Base-by-base conservation (phyloP, 2,329 filamentous ascomycete species). In the Dactylellina drechsleri region DNA sequence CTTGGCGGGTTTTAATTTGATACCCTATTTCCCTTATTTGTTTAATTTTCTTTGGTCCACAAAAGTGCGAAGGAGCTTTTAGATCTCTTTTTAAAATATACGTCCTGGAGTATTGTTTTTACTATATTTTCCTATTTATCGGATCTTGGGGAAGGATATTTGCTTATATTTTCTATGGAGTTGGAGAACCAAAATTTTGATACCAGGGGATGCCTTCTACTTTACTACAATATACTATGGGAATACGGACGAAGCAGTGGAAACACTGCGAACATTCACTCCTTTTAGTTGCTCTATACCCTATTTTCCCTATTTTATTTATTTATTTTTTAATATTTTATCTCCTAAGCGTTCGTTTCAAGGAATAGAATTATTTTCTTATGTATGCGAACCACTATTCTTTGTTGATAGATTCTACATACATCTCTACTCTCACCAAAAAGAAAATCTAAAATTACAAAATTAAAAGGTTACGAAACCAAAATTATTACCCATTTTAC, bases 1-100 rank as follows among this genome's bases (percentile, higher is more conserved):
- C 87, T 97, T 79, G 90, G 91, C 53, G 77, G 77, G 36, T 76
- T 75, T 62, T 77, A 64, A 58, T 47, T 41, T 20, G 8, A 56
- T 41, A 47, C 49, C 31, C n/a, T 10, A 36, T 36, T 36, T 36
- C 6, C 31, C 10, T 36, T 36, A 36, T 36, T 36, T 36, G 1
- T 36, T 36, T 7, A 36, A 20, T 64, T 65, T 64, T 40, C 40
- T 58, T 66, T 28, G 52, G 31, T 60, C 49, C 60, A 40, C 26
- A 23, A 74, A 66, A 60, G 60, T 74, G 20, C 45, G 20, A 57
- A 65, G 45, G 67, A 66, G 56, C 53, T 26, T 3, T 50, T 65
- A 73, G 60, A 66, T 57, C 54, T 72, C 59, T 76, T 76, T 54
- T 60, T 8, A 54, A 36, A 56, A 60, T 53, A 53, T 56, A 56